Conservation (phyloP, 257 asterid genomes). For the Mitragyna speciosa region DNA sequence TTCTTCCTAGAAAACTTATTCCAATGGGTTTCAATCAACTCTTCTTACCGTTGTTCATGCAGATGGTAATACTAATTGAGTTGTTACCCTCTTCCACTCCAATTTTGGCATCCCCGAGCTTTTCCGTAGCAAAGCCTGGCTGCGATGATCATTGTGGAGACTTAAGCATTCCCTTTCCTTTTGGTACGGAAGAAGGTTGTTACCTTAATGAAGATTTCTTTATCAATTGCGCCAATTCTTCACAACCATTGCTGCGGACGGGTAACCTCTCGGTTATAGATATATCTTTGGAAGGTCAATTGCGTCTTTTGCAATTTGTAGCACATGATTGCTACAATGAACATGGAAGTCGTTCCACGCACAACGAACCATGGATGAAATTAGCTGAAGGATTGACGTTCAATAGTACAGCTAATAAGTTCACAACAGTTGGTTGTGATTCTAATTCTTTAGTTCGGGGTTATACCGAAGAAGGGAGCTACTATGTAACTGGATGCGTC, state of each 20-base stretch:
- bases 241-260: not conserved
- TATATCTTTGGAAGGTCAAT: conserved; percentile 26
- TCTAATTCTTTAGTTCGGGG: conserved; percentile 18
- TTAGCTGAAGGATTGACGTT: not conserved
- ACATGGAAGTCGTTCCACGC: not conserved
- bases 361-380: not conserved
- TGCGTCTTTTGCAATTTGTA: conserved; percentile 1
- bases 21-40: too few species aligned
- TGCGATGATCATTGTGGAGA: conserved; percentile 31
- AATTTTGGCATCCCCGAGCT: not conserved
- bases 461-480: not conserved
- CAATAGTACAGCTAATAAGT: conserved; percentile 28
- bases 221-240: conserved; percentile 14
- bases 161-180: conserved; percentile 36
- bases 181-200: conserved; percentile 24
- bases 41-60: too few species aligned
- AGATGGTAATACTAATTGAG: too few species aligned
- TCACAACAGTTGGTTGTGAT: conserved; percentile 40
- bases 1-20: too few species aligned
- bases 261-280: not conserved
- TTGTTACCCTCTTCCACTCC: too few species aligned
- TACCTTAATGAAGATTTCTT: not conserved
- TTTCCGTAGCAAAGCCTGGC: conserved; percentile 20
- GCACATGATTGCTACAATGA: conserved; percentile 18
- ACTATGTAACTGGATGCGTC: conserved; percentile 28